Conservation (phyloP, 495 filamentous ascomycete species). For the Hypoxylon intermedium region DNA sequence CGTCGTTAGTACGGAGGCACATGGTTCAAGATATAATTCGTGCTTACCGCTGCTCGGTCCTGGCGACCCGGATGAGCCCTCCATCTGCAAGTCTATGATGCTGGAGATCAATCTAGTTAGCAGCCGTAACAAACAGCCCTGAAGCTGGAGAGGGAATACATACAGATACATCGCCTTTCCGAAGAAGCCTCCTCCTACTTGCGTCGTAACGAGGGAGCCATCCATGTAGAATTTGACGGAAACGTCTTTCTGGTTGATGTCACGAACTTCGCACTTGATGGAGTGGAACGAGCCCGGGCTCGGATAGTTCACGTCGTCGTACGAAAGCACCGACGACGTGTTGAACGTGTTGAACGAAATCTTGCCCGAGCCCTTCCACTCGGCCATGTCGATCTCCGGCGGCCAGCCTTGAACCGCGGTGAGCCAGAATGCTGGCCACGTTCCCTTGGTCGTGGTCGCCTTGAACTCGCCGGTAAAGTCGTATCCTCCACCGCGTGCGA, state of each 20-base stretch:
- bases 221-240: conserved; percentile 63
- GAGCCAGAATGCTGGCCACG: conserved; percentile 70
- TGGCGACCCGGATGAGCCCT: conserved; percentile 57
- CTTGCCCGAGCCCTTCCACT: conserved; percentile 68
- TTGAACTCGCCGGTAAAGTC: conserved; percentile 61
- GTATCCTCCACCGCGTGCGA: conserved; percentile 56
- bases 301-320: conserved; percentile 58
- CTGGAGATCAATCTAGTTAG: conserved; percentile 30
- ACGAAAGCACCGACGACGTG: conserved; percentile 55
- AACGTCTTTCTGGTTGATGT: conserved; percentile 61
- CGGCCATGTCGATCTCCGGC: conserved; percentile 67
- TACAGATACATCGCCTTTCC: conserved; percentile 58
- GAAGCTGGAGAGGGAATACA: conserved; percentile 29
- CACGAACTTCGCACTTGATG: conserved; percentile 58
- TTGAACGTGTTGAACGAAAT: conserved; percentile 70
- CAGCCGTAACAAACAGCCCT: neutral
- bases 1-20: conserved; percentile 4
- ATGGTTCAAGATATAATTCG: neutral
- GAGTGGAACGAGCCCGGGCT: conserved; percentile 57
- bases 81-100: conserved; percentile 59
- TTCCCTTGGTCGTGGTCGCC: conserved; percentile 59
- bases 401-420: conserved; percentile 68
- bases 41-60: conserved; percentile 51
- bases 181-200: conserved; percentile 58
- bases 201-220: conserved; percentile 55